Base-by-base conservation (phyloP, 176 grass and related monocot species). In the Raddia distichophylla region DNA sequence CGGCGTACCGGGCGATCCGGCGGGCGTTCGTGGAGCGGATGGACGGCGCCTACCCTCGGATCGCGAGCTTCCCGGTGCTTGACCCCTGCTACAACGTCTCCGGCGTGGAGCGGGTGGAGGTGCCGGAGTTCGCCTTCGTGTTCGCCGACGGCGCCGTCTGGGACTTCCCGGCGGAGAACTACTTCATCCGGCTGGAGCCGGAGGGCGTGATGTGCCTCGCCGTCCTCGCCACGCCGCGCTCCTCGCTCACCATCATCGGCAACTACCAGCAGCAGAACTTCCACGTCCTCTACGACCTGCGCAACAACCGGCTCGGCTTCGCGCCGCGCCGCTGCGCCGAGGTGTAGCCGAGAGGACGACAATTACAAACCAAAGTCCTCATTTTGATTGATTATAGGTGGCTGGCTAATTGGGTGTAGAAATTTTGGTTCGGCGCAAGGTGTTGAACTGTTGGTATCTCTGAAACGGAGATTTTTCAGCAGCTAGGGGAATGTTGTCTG, bases 211-310 rank as follows among this genome's bases (percentile, higher is more conserved):
- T 93, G 80, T 99, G 97, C 82, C 87, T 99, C 10, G 93, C 93
- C 17, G 75, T 96, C 16, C 89, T 93, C 12, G 89, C 87, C 59
- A 95, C 89, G 46, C 97, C 89, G 56, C 75, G 69, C 10, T 87
- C 89, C 22, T 60, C 76, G 2, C 67, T 96, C 82, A 85, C 87
- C 49, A 99, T 99, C 65, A 82, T 99, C 22, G 93, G 97, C 14
- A 99, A 99, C 77, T 95, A 91, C 80, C 97, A 91, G 85, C 97
- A 99, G 81, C 97, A 99, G 76, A 99, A 99, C 53, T 99, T 99
- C 78, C 93, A 99, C 19, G 84, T 99, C 5, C 47, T 92, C 8
- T 99, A 96, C 20, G 97, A 99, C 66, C 33, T 95, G 42, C 74
- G 96, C 40, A 77, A 79, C 50, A 86, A 87, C 64, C 82, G 85